phyloP scores from a whole-genome alignment of 2,329 filamentous ascomycete species.

The Fusarium anthophilum region DNA sequence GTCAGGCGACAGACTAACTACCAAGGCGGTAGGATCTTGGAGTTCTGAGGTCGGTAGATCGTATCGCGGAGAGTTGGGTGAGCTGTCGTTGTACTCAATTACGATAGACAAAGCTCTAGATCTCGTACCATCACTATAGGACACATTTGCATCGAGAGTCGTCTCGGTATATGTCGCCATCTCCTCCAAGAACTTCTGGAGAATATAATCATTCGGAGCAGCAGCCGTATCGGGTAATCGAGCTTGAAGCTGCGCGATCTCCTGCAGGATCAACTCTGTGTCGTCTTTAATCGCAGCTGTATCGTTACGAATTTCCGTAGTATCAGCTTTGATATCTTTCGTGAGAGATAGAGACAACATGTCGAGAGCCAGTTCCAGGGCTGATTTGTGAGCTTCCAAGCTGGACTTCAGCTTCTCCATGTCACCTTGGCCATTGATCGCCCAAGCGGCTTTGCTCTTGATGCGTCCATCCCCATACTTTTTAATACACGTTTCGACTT shows the following conservation, averaged over 20 bases:
- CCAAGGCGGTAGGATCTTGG: no score
- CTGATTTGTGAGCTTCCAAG: slow-evolving; percentile 22
- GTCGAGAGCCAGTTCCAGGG: slow-evolving; percentile 6
- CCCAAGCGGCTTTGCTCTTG: slow-evolving; percentile 3
- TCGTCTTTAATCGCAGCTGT: slow-evolving; percentile 17
- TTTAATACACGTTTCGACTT: background rate
- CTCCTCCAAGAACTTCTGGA: slow-evolving; percentile 11
- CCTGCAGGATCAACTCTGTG: background rate
- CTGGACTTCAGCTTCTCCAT: slow-evolving; percentile 7
- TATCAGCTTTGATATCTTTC: slow-evolving; percentile 9
- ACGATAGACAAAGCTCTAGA: background rate
- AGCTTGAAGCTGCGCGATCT: slow-evolving; percentile 8
- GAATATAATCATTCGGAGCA: background rate
- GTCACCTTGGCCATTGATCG: slow-evolving; percentile 2
- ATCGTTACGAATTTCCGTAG: background rate
- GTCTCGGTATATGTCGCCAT: slow-evolving; percentile 17
- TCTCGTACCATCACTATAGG: background rate
- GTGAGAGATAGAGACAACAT: background rate
- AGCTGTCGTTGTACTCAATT: background rate
- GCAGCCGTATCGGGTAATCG: background rate
- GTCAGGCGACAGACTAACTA: no score
- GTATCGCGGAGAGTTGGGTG: accelerated
- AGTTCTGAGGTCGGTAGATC: accelerated
- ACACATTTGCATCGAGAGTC: background rate
- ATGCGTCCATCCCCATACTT: background rate